phyloP scores from a whole-genome alignment of 345 rosid species.

The sweet orange (Citrus sinensis) region DVS_A1.0 CM039163.1:4733501-4734000 shows the following conservation, averaged over 20 bases:
- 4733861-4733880: not conserved
- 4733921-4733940: too few species aligned
- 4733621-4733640: not conserved
- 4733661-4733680: not conserved
- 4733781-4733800: not conserved
- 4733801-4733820: not conserved
- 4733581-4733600: not conserved
- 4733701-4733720: not conserved
- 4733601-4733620: not conserved
- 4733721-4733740: not conserved
- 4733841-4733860: too few species aligned
- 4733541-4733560: not conserved
- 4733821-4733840: not conserved
- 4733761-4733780: not conserved
- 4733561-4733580: too few species aligned
- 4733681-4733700: not conserved
- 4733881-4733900: not conserved
- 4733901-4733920: not conserved
- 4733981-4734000: not conserved
- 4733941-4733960: not conserved
- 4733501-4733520: not conserved
- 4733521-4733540: not conserved
- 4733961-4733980: not conserved
- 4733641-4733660: not conserved
- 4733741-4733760: too few species aligned